These are phyloP conservation scores for Eleusine indica DNA, from an alignment of 176 grass and related monocot species.

Conservation along the genomic window DNA sequence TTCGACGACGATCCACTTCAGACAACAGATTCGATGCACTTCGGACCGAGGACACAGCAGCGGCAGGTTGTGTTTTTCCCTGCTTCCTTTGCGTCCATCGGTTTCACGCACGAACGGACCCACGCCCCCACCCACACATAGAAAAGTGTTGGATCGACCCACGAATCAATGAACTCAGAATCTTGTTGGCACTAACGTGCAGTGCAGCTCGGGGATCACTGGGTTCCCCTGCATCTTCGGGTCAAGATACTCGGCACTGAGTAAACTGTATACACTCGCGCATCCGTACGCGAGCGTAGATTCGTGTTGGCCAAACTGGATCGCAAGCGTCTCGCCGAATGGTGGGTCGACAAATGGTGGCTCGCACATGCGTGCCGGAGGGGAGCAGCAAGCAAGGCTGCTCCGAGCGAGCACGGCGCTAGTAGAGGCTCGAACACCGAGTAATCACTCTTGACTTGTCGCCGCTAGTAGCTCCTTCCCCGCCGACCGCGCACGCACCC, in stretches of 20 bases:
- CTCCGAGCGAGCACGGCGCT: too few relatives aligned
- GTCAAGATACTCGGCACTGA: slow-evolving; percentile 1
- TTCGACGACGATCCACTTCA: neutral
- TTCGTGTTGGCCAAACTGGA: neutral
- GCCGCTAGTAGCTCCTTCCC: neutral
- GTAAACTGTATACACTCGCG: neutral
- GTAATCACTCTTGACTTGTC: neutral
- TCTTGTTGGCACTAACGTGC: neutral
- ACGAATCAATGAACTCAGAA: neutral
- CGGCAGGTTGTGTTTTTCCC: neutral
- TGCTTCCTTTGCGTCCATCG: neutral
- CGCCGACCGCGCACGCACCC: neutral
- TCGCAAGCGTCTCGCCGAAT: neutral
- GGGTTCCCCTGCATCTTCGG: neutral
- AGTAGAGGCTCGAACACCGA: neutral
- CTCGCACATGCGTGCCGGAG: neutral
- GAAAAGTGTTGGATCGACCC: neutral
- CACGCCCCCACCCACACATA: neutral
- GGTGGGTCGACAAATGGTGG: neutral
- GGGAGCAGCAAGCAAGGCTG: neutral
- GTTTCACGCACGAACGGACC: neutral
- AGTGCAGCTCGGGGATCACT: neutral
- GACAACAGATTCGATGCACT: neutral
- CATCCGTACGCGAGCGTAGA: neutral
- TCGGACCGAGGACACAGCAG: neutral